phyloP scores from a whole-genome alignment of 495 filamentous ascomycete genomes.

The Massariosphaeria phaeospora region DNA sequence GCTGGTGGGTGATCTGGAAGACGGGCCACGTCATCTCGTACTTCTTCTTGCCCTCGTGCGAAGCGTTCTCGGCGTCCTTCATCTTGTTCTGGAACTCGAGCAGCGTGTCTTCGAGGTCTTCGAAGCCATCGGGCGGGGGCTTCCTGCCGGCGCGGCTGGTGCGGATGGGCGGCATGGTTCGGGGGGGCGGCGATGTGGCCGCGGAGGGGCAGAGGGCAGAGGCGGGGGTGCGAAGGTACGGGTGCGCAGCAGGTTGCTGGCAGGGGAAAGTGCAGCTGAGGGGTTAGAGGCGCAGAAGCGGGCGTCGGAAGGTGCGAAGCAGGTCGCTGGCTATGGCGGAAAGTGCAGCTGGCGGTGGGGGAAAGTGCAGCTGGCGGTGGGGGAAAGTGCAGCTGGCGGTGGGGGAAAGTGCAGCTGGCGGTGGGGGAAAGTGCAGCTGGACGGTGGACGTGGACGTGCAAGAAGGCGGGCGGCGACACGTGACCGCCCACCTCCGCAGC shows the following conservation, averaged over 20 bases:
- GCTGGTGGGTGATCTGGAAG: conserved; percentile 95
- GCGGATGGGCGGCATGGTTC: conserved; percentile 80
- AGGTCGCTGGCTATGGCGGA: background rate
- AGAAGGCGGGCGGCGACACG: too few relatives aligned
- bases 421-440: background rate
- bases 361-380: background rate
- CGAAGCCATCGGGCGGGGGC: conserved; percentile 90
- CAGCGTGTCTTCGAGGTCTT: conserved; percentile 93
- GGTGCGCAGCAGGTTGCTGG: too few relatives aligned
- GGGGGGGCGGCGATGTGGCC: background rate
- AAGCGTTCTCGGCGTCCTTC: conserved; percentile 89
- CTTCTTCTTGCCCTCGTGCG: conserved; percentile 71
- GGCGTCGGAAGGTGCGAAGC: background rate
- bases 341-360: background rate
- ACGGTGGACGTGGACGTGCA: too few relatives aligned
- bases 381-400: background rate
- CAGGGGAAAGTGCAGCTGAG: too few relatives aligned
- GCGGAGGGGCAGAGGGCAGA: background rate
- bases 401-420: background rate
- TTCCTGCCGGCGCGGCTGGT: conserved; percentile 66
- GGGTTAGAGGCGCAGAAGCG: background rate
- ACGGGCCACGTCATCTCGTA: conserved; percentile 94
- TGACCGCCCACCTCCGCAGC: too few relatives aligned
- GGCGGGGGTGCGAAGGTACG: background rate
- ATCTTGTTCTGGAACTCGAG: conserved; percentile 96